Conservation (phyloP, 257 asterid species). For the Nicotiana otophora region DNA sequence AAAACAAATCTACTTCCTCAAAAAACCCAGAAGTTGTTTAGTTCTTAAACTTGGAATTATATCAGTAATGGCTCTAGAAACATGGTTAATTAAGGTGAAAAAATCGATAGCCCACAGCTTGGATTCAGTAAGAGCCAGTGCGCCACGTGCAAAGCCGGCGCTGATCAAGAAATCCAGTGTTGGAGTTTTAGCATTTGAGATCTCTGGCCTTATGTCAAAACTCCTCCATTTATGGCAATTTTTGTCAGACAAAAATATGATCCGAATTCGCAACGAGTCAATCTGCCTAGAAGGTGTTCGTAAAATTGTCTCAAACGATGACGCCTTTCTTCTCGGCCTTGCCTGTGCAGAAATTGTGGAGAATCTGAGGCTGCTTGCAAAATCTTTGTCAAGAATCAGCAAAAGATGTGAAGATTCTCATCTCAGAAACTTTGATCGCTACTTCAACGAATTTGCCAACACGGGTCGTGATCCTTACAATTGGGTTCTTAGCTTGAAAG, state of each 20-base stretch:
- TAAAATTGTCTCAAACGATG: conserved; percentile 80
- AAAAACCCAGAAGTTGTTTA: not conserved
- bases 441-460: conserved; percentile 56
- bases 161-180: conserved; percentile 56
- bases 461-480: conserved; percentile 54
- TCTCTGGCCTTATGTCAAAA: conserved; percentile 73
- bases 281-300: conserved; percentile 82
- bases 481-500: conserved; percentile 57
- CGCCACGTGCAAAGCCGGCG: conserved; percentile 24
- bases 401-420: conserved; percentile 53
- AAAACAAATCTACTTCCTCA: not conserved
- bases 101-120: conserved; percentile 46
- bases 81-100: conserved; percentile 26
- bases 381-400: conserved; percentile 55
- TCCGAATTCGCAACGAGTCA: conserved; percentile 52
- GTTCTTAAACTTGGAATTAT: not conserved
- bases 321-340: conserved; percentile 51
- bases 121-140: conserved; percentile 34
- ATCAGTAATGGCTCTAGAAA: conserved; percentile 14
- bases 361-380: conserved; percentile 44
- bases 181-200: conserved; percentile 81
- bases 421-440: conserved; percentile 53
- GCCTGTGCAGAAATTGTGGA: conserved; percentile 85
- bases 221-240: conserved; percentile 86
- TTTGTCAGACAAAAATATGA: conserved; percentile 48